Percentiles rank a stretch among this genome's conserved stretches.
phyloP scores from a whole-genome alignment of 2,329 filamentous ascomycete genomes.

The Ceratocystis lukuohia region DNA sequence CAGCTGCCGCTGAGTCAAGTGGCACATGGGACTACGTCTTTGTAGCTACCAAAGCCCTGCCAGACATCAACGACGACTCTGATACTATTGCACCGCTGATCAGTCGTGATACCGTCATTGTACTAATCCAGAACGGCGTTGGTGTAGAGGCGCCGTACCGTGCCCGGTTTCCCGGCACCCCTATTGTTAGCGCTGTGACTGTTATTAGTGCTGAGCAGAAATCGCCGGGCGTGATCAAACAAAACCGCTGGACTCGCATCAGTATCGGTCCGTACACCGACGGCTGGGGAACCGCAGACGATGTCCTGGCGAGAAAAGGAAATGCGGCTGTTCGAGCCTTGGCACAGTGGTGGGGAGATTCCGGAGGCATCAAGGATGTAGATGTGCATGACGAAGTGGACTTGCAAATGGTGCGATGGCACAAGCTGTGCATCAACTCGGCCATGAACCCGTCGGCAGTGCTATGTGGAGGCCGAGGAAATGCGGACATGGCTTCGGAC shows the following conservation, averaged over 20 bases:
- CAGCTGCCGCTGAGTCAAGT: constrained; percentile 32
- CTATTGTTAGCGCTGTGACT: constrained; percentile 55
- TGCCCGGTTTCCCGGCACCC: constrained; percentile 44
- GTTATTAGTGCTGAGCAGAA: constrained; percentile 56
- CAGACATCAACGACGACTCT: constrained; percentile 49
- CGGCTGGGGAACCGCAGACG: constrained; percentile 30
- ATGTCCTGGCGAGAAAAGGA: constrained; percentile 26
- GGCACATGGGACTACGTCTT: constrained; percentile 47
- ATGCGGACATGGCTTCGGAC: constrained; percentile 52
- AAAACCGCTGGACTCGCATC: constrained; percentile 62
- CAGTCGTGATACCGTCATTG: constrained; percentile 40
- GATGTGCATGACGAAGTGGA: constrained; percentile 50
- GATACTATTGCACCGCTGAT: constrained; percentile 48
- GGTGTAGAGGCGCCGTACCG: constrained; percentile 57
- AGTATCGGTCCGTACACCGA: constrained; percentile 53
- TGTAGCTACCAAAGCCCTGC: constrained; percentile 57
- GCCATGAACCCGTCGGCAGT: constrained; percentile 62
- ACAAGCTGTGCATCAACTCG: constrained; percentile 65
- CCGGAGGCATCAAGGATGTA: constrained; percentile 52
- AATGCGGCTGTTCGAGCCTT: constrained; percentile 36
- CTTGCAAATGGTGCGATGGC: constrained; percentile 58
- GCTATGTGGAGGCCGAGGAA: constrained; percentile 49
- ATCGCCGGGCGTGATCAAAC: constrained; percentile 46
- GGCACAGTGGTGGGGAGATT: constrained; percentile 37
- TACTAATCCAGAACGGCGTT: constrained; percentile 58